Conservation (phyloP, 2,329 filamentous ascomycete genomes). For the Dactylellina cionopaga region DNA sequence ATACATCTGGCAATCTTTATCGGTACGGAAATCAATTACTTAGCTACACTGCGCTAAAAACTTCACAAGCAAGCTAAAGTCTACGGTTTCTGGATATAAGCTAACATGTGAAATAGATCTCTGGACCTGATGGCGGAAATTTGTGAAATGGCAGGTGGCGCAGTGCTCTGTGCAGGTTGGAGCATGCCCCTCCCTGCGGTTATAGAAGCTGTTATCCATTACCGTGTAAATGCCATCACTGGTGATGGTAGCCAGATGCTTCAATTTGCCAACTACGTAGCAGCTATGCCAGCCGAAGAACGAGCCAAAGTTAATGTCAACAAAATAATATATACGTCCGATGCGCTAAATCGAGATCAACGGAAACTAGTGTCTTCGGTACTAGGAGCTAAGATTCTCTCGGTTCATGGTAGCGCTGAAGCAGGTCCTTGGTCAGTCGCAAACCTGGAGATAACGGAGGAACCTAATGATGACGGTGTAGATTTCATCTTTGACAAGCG, state of each 20-base stretch:
- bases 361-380: conserved; percentile 57
- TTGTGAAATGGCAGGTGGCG: conserved; percentile 62
- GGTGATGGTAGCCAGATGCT: conserved; percentile 62
- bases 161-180: conserved; percentile 59
- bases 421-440: conserved; percentile 61
- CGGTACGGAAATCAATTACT: conserved; percentile 57
- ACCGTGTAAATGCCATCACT: conserved; percentile 60
- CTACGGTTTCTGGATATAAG: too few species aligned
- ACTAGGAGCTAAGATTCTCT: conserved; percentile 58
- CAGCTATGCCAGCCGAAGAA: conserved; percentile 56
- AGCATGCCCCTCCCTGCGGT: conserved; percentile 56
- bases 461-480: conserved; percentile 45
- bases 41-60: neutral
- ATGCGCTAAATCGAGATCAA: conserved; percentile 59
- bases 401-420: conserved; percentile 63
- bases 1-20: conserved; percentile 61
- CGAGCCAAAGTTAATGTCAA: conserved; percentile 57
- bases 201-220: conserved; percentile 57
- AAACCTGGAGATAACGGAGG: conserved; percentile 58
- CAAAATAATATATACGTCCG: conserved; percentile 65
- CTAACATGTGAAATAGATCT: conserved; percentile 55
- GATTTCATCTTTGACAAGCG: conserved; percentile 62
- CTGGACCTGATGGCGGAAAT: conserved; percentile 62
- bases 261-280: conserved; percentile 60
- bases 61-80: too few species aligned